Evolutionary conservation across 2,329 filamentous ascomycete species (phyloP), one percentile per base, ranked within the genome.

Genomic region (Colletotrichum tanaceti): DNA sequence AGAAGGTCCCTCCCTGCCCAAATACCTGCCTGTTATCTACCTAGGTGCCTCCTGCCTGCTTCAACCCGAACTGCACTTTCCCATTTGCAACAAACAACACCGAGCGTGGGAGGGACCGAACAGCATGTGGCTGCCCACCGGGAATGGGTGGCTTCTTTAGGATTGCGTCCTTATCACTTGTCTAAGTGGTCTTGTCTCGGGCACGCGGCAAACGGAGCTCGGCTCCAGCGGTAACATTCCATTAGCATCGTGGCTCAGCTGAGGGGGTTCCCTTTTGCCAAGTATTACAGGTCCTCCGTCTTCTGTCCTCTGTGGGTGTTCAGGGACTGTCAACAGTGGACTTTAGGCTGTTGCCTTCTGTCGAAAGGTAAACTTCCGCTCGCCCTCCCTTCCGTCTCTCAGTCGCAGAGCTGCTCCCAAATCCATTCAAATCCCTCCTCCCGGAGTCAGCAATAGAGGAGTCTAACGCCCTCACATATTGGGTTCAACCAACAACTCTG

Each of bases 331-430:
- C 13, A 35, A 20, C 22, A 35, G 18, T 35, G 7, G 9, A 32
- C n/a, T n/a, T 16, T 18, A 35, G 13, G 28, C 14, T 13, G 18
- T 20, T 20, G 18, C 49, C 49, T 7, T 35, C 28, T 16, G 28
- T 5, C 35, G 14, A 35, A 10, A 47, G 41, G 24, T 35, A 4
- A 20, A 24, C 28, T 35, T 47, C 55, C 41, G 41, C 55, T 20
- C 24, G 55, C 41, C 41, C 55, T 49, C 50, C 35, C 18, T 60
- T 60, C 46, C 43, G n/a, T n/a, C 39, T 60, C 32, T 28, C 20
- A 14, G 54, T 46, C 39, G 55, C 52, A 54, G 18, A 38, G 16
- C 39, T 44, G 38, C 20, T 24, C 55, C n/a, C n/a, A n/a, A n/a
- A n/a, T n/a, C n/a, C n/a, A n/a, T n/a, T n/a, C 24, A 35, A 59